Conservation (phyloP, 352 stramenopile species). For the Aphanomyces astaci region DNA sequence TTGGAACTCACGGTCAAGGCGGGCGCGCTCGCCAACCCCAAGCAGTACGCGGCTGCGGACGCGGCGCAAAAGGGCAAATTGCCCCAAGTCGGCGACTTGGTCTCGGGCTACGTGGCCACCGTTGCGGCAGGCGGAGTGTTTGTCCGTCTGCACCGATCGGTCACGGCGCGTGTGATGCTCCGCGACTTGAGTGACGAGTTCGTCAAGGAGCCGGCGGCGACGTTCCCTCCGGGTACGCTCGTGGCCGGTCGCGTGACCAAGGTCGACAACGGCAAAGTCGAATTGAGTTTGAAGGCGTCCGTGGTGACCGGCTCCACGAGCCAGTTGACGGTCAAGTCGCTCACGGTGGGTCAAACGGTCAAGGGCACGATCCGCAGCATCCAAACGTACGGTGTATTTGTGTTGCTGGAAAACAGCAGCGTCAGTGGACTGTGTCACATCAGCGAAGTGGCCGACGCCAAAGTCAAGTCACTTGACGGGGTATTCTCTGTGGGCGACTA, state of each 20-base stretch:
- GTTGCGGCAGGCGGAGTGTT: conserved; percentile 92
- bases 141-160: conserved; percentile 81
- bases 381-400: conserved; percentile 94
- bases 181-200: conserved; percentile 95
- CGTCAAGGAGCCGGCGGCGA: conserved; percentile 81
- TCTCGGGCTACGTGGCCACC: conserved; percentile 86
- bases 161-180: conserved; percentile 87
- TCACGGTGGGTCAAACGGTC: conserved; percentile 86
- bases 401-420: conserved; percentile 92
- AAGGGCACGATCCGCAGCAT: conserved; percentile 94
- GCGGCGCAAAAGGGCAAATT: conserved; percentile 25
- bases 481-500: conserved; percentile 94
- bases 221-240: conserved; percentile 89
- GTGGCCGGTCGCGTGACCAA: conserved; percentile 92
- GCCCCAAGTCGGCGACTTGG: conserved; percentile 72
- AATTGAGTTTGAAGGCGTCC: conserved; percentile 92
- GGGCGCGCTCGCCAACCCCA: conserved; percentile 45
- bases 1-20: conserved; percentile 72
- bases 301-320: conserved; percentile 83
- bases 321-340: conserved; percentile 83
- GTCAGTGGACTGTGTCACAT: conserved; percentile 94
- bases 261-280: conserved; percentile 68
- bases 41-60: conserved; percentile 36
- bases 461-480: conserved; percentile 85
- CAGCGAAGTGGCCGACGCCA: conserved; percentile 93